These are phyloP conservation scores for Pezicula carpinea DNA, from an alignment of 2,329 filamentous ascomycete species.

Conservation along the genomic window DNA sequence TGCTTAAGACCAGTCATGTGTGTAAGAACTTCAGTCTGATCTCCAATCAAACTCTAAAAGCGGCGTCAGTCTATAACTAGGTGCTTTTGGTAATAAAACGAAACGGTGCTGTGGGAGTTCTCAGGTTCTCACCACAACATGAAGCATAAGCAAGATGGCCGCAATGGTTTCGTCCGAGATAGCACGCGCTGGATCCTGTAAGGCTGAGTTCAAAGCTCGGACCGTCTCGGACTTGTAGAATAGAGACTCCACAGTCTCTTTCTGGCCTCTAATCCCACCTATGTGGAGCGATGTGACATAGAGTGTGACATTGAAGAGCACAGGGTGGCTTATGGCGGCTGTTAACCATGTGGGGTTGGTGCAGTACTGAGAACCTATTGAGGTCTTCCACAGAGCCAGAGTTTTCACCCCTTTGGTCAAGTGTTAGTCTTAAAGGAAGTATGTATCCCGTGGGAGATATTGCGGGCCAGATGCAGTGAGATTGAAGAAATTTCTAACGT, in stretches of 20 bases:
- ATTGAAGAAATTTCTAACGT: no score
- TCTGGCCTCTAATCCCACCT: slow-evolving; percentile 2
- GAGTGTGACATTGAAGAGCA: slow-evolving; percentile 13
- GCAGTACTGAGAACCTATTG: slow-evolving; percentile 14
- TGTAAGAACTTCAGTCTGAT: slow-evolving; percentile 9
- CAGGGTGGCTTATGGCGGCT: slow-evolving; percentile 10
- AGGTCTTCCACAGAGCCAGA: slow-evolving; percentile 8
- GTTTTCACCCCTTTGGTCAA: slow-evolving; percentile 7
- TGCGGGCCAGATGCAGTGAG: no score
- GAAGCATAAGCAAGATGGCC: slow-evolving; percentile 10
- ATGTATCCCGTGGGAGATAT: no score
- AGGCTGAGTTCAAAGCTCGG: slow-evolving; percentile 5
- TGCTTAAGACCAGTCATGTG: slow-evolving; percentile 13
- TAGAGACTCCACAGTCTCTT: slow-evolving; percentile 7
- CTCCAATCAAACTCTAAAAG: slow-evolving; percentile 11
- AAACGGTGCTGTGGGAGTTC: neutral
- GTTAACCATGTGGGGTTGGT: slow-evolving; percentile 14
- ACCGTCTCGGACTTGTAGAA: slow-evolving; percentile 15
- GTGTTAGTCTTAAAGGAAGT: neutral
- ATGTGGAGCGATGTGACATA: slow-evolving; percentile 13
- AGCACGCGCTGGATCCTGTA: slow-evolving; percentile 4
- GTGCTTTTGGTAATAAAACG: neutral
- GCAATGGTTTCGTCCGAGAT: slow-evolving; percentile 12
- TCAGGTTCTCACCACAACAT: slow-evolving; percentile 10
- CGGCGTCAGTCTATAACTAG: neutral